Evolutionary conservation across 1,284 basidiomycete species (phyloP).

Genomic region (Moesziomyces globuligerus): DNA sequence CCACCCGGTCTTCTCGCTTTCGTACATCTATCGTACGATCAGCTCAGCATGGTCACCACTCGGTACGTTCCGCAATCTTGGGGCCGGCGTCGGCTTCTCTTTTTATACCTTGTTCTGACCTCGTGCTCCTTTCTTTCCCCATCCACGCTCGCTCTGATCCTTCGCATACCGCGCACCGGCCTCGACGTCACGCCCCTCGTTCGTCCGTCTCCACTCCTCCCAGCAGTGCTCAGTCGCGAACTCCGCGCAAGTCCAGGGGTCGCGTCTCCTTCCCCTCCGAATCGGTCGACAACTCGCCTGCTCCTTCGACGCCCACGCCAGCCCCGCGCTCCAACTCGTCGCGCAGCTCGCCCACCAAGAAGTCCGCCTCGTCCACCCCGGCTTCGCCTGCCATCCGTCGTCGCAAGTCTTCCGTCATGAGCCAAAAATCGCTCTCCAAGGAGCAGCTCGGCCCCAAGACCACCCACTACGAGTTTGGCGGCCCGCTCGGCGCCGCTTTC

Average conservation of each 20-base stretch:
- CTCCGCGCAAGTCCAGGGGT: slow-evolving; percentile 32
- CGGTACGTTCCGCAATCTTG: slow-evolving; percentile 15
- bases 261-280: slow-evolving; percentile 32
- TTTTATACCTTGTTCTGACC: neutral
- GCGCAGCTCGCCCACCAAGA: slow-evolving; percentile 23
- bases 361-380: slow-evolving; percentile 9
- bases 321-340: slow-evolving; percentile 31
- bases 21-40: neutral
- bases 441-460: slow-evolving; percentile 69
- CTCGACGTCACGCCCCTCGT: no score
- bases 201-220: neutral
- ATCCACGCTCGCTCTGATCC: no score
- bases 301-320: slow-evolving; percentile 32
- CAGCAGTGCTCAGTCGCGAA: slow-evolving; percentile 37
- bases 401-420: slow-evolving; percentile 43
- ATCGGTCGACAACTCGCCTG: slow-evolving; percentile 35
- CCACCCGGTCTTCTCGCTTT: neutral
- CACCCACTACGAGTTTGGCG: slow-evolving; percentile 83
- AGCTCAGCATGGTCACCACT: slow-evolving; percentile 37
- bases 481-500: slow-evolving; percentile 80
- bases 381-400: slow-evolving; percentile 26
- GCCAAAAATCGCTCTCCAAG: slow-evolving; percentile 40
- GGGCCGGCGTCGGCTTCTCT: neutral
- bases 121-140: neutral
- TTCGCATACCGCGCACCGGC: no score